Conservation (phyloP, 2,329 filamentous ascomycete species). For the Xylaria sp. region DNA sequence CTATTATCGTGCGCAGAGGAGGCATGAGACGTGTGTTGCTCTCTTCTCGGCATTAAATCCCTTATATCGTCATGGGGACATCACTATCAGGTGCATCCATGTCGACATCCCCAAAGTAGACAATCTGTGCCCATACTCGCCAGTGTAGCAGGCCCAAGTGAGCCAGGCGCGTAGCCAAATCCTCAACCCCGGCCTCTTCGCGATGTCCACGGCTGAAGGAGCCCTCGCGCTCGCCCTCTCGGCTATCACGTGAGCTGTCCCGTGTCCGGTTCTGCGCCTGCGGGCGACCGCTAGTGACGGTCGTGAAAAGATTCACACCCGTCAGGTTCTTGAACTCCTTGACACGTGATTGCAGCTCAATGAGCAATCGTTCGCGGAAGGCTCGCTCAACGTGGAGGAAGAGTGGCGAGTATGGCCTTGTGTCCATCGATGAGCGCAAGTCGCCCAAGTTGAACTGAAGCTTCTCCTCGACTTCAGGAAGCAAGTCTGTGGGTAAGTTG, state of each 20-base stretch:
- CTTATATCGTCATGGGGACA: constrained; percentile 25
- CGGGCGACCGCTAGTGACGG: constrained; percentile 48
- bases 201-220: constrained; percentile 38
- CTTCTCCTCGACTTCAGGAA: constrained; percentile 46
- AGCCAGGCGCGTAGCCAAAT: constrained; percentile 71
- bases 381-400: constrained; percentile 46
- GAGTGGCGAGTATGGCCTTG: constrained; percentile 35
- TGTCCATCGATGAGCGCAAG: constrained; percentile 3
- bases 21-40: not conserved
- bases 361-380: constrained; percentile 46
- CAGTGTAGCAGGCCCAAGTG: constrained; percentile 85
- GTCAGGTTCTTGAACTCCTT: constrained; percentile 49
- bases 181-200: constrained; percentile 52
- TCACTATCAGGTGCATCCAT: constrained; percentile 23
- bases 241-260: constrained; percentile 30
- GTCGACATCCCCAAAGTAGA: constrained; percentile 50
- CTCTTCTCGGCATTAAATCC: not conserved
- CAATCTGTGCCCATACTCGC: constrained; percentile 76
- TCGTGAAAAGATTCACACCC: constrained; percentile 49
- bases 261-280: constrained; percentile 35
- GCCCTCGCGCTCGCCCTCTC: constrained; percentile 30
- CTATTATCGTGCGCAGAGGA: not conserved
- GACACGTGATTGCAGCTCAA: constrained; percentile 45
- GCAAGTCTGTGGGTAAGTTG: constrained; percentile 44
- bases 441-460: constrained; percentile 42